These are phyloP conservation scores for Cryptosporidium bovis DNA, from an alignment of 169 alveolate species.

Conservation along the genomic window DNA sequence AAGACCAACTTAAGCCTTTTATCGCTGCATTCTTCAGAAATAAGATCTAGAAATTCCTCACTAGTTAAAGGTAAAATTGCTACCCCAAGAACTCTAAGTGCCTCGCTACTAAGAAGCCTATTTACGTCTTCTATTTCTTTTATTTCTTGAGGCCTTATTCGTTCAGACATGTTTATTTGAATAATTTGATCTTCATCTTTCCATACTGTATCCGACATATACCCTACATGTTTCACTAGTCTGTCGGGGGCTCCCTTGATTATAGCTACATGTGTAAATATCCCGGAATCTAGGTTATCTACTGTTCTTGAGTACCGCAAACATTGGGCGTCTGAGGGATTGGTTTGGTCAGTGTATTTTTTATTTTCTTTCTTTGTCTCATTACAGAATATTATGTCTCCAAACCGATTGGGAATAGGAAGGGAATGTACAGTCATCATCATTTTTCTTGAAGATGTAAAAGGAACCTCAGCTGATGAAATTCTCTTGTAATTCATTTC, in stretches of 20 bases:
- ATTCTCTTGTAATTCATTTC: slow-evolving; percentile 49
- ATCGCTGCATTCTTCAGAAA: slow-evolving; percentile 84
- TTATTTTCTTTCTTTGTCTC: slow-evolving; percentile 1
- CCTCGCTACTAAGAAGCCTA: slow-evolving; percentile 81
- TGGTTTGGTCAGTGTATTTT: slow-evolving; percentile 1
- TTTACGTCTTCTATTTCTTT: slow-evolving; percentile 76
- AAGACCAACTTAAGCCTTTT: slow-evolving; percentile 81
- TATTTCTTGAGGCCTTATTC: slow-evolving; percentile 31
- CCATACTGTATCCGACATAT: slow-evolving; percentile 33
- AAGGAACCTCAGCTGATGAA: slow-evolving; percentile 86
- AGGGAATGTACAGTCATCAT: slow-evolving; percentile 88
- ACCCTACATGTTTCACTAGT: slow-evolving; percentile 67
- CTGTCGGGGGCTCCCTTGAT: slow-evolving; percentile 92
- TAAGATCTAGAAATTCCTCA: slow-evolving; percentile 79
- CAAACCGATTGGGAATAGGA: slow-evolving; percentile 77
- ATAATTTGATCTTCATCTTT: slow-evolving; percentile 10
- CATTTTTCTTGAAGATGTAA: slow-evolving; percentile 90
- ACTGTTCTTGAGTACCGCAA: slow-evolving; percentile 38
- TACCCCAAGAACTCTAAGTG: slow-evolving; percentile 88
- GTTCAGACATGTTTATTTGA: slow-evolving; percentile 23
- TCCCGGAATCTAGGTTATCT: slow-evolving; percentile 54
- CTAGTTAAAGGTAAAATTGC: slow-evolving; percentile 86
- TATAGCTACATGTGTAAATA: slow-evolving; percentile 87
- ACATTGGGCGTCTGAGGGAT: background rate
- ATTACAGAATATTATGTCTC: slow-evolving; percentile 73